A percentile compares a stretch with the other conserved stretches of the same genome.
phyloP scores from a whole-genome alignment of 306 rosid genomes.

The Senna siamea region DNA sequence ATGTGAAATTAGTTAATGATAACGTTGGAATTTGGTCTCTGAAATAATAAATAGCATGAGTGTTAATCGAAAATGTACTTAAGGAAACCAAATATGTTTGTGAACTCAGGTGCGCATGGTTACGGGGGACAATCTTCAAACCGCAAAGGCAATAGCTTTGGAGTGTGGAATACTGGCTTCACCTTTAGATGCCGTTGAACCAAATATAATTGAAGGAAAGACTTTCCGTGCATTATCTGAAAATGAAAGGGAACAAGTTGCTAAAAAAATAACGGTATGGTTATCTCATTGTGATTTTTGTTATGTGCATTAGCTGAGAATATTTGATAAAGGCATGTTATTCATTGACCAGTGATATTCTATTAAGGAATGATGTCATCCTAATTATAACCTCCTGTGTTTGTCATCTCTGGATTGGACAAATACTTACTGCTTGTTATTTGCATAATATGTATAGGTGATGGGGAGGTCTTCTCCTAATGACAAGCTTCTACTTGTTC shows the following conservation, averaged over 20 bases:
- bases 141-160: conserved; percentile 94
- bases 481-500: conserved; percentile 97
- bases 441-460: conserved; percentile 58
- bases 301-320: conserved; percentile 29
- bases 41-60: conserved; percentile 23
- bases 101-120: conserved; percentile 90
- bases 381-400: conserved; percentile 7
- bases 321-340: conserved; percentile 32
- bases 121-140: conserved; percentile 94
- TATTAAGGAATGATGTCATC: conserved; percentile 21
- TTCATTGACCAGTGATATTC: conserved; percentile 21
- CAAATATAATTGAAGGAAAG: conserved; percentile 86
- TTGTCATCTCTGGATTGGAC: conserved; percentile 6
- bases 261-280: conserved; percentile 71
- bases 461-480: conserved; percentile 99
- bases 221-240: conserved; percentile 77
- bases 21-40: conserved; percentile 22
- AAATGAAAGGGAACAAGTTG: conserved; percentile 73
- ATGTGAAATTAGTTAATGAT: conserved; percentile 23
- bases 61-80: conserved; percentile 27
- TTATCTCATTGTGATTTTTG: conserved; percentile 15
- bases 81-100: conserved; percentile 34
- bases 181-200: conserved; percentile 70
- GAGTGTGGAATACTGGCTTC: conserved; percentile 92
- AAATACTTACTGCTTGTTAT: conserved; percentile 27